Evolutionary conservation across 352 stramenopile genomes (phyloP).

Genomic region (Lagenidium giganteum): DNA sequence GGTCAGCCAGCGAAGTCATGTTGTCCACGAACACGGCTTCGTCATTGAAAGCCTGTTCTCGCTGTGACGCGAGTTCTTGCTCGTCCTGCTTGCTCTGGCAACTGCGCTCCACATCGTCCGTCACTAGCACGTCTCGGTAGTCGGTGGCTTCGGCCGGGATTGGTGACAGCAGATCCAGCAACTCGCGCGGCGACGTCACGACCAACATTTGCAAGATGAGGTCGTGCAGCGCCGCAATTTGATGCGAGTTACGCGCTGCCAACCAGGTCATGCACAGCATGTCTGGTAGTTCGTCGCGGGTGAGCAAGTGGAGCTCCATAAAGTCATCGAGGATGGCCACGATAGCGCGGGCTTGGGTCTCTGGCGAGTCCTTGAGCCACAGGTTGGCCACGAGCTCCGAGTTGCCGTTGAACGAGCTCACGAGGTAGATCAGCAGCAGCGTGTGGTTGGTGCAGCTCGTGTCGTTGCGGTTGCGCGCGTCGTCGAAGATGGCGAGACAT

Average conservation of each 20-base stretch:
- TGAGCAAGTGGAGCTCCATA: slow-evolving; percentile 4
- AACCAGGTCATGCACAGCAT: slow-evolving; percentile 21
- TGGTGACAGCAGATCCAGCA: slow-evolving; percentile 1
- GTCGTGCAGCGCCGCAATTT: slow-evolving; percentile 2
- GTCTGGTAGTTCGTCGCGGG: slow-evolving; percentile 9
- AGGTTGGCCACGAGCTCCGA: slow-evolving; percentile 17
- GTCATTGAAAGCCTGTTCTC: slow-evolving; percentile 23
- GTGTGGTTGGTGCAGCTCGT: slow-evolving; percentile 21
- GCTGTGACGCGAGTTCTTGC: slow-evolving; percentile 1
- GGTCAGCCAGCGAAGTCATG: slow-evolving; percentile 24
- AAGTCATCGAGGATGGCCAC: slow-evolving; percentile 22
- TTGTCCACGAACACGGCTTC: slow-evolving; percentile 28
- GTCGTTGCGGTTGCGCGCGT: slow-evolving; percentile 12
- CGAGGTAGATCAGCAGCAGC: slow-evolving; percentile 24
- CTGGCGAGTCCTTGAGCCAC: slow-evolving; percentile 18
- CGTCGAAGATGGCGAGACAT: slow-evolving; percentile 23
- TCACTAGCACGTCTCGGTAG: slow-evolving; percentile 1
- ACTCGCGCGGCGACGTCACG: slow-evolving; percentile 2
- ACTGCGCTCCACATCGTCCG: no score
- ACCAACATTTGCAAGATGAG: slow-evolving; percentile 1
- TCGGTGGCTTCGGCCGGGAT: not conserved
- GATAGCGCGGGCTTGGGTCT: slow-evolving; percentile 13
- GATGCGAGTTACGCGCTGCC: slow-evolving; percentile 9
- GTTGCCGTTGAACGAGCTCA: slow-evolving; percentile 24
- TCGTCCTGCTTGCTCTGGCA: slow-evolving; percentile 3